A percentile compares a stretch with the other conserved stretches of the same genome.
These are phyloP conservation scores for Jasminum sambac DNA, from an alignment of 257 asterid species.

Conservation along the genomic window DNA sequence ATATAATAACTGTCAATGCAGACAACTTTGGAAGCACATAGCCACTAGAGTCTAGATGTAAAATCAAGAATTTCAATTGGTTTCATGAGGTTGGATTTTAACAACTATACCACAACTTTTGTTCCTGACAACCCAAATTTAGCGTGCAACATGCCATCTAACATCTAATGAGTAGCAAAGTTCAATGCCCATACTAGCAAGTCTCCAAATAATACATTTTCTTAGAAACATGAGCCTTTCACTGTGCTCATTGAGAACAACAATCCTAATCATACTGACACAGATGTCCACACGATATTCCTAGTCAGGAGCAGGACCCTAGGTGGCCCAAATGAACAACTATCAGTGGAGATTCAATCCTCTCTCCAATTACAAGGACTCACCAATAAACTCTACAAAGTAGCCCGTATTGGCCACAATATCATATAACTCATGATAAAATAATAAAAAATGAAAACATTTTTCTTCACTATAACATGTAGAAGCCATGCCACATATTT, in stretches of 20 bases:
- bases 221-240: not conserved
- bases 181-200: too few relatives aligned
- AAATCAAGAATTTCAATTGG: not conserved
- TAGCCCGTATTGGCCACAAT: too few relatives aligned
- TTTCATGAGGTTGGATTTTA: not conserved
- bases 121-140: not conserved
- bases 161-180: too few relatives aligned
- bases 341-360: not conserved
- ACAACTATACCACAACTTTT: not conserved
- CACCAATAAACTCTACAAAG: not conserved
- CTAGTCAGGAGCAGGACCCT: not conserved
- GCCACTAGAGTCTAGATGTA: not conserved
- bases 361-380: not conserved
- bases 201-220: too few relatives aligned
- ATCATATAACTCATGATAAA: too few relatives aligned
- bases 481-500: too few relatives aligned
- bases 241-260: not conserved
- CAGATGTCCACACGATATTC: not conserved
- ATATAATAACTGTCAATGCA: too few relatives aligned
- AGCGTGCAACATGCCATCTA: not conserved
- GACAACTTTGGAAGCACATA: too few relatives aligned
- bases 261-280: not conserved
- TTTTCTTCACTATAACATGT: too few relatives aligned
- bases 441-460: too few relatives aligned
- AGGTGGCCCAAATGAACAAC: not conserved